These are phyloP conservation scores for Mycena amicta DNA, from an alignment of 768 basidiomycete species.

Conservation along the genomic window DNA sequence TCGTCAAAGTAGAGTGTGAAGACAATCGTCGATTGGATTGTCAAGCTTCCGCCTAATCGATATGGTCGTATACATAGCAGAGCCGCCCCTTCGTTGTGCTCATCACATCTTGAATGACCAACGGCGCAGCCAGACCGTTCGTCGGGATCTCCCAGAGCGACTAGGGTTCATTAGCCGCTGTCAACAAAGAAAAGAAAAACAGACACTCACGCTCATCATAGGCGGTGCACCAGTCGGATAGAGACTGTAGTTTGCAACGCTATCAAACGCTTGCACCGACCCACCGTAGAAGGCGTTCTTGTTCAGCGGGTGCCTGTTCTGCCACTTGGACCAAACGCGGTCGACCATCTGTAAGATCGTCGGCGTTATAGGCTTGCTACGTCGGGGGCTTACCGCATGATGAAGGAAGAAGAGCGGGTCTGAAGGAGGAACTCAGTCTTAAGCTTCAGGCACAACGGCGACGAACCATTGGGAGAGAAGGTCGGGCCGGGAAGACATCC, in stretches of 20 bases:
- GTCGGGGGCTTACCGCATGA: constrained; percentile 30
- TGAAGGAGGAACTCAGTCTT: constrained; percentile 8
- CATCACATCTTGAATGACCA: constrained; percentile 30
- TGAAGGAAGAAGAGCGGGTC: constrained; percentile 40
- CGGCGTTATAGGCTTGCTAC: neutral
- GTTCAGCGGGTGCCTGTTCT: constrained; percentile 27
- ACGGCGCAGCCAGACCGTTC: constrained; percentile 29
- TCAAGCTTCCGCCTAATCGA: no score
- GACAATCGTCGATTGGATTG: neutral
- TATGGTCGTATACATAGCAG: constrained; percentile 42
- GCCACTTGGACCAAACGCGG: constrained; percentile 42
- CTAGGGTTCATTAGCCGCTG: neutral
- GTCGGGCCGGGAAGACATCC: constrained; percentile 29
- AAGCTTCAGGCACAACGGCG: neutral
- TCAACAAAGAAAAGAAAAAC: neutral
- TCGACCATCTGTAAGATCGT: constrained; percentile 33
- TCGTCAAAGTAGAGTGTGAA: neutral
- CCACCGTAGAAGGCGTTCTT: constrained; percentile 33
- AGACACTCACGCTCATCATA: constrained; percentile 20
- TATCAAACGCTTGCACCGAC: constrained; percentile 28
- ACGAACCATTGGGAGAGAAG: constrained; percentile 34
- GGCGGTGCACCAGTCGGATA: constrained; percentile 31
- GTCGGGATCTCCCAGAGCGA: constrained; percentile 20
- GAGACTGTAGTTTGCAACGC: constrained; percentile 18
- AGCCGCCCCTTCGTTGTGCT: constrained; percentile 33